Evolutionary conservation across 108 stramenopile species (phyloP), one percentile per base, ranked within the genome.

Genomic region (Thalassiosira profunda): DNA sequence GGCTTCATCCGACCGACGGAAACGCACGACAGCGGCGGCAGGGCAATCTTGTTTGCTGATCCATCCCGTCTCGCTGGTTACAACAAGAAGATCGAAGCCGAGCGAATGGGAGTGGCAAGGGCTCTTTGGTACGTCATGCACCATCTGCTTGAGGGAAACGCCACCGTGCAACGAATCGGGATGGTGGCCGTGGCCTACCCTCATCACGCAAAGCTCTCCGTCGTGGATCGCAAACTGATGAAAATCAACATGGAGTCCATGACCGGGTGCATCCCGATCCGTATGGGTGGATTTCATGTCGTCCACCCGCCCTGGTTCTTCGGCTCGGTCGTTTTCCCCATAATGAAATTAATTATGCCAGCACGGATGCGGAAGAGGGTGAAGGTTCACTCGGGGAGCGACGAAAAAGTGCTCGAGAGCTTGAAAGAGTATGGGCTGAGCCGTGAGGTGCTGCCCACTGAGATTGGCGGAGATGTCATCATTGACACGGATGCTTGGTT

Each of bases 231-330:
- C 14, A 59, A 74, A 21, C 47, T 82, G 11, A 63, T 62, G 25
- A 71, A 62, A 44, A 33, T 72, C 26, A 82, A 61, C 21, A 54
- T 78, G 38, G 60, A 54, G 10, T 58, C 52, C 42, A 52, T 89
- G 4, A 61, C 65, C 8, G 84, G 84, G 3, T 86, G 78, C 34
- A 51, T 89, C 14, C 88, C 85, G 0, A 18, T 86, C 0, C 69
- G 85, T 1, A 9, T 89, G 38, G 63, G 72, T 20, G 84, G 70
- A 0, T 35, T 85, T 41, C 88, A 89, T 58, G 34, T 86, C 2
- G 84, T 81, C 44, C 72, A 86, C 41, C 88, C 88, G 12, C 84
- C 87, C 10, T 63, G 28, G 46, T 72, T 89, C 29, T 80, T 84
- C 33, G 62, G 37, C 12, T 43, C 53, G 5, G n/a, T 83, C 2